Evolutionary conservation across 106 monocot genomes (phyloP).

Genomic region (Platanthera guangdongensis): DNA sequence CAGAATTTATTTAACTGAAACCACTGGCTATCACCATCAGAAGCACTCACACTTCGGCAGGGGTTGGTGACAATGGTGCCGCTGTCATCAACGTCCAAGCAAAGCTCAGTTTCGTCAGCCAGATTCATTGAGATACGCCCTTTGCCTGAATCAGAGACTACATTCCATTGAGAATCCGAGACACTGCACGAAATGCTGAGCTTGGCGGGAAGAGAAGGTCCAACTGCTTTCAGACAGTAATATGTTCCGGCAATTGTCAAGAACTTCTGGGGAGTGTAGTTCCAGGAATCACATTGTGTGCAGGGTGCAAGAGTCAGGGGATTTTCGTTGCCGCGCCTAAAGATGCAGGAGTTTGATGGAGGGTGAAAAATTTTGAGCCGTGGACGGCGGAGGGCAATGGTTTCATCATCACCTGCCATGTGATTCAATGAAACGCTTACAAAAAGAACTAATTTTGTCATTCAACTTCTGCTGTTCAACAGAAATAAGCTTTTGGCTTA

Average conservation of each 20-base stretch:
- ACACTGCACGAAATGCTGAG: not conserved
- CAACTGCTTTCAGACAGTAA: conserved; percentile 6
- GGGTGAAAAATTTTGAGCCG: conserved; percentile 4
- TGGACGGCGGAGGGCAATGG: not conserved
- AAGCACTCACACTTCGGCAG: not conserved
- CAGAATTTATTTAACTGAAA: conserved; percentile 3
- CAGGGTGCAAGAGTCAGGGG: not conserved
- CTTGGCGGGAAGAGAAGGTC: conserved; percentile 3
- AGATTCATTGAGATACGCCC: conserved; percentile 5
- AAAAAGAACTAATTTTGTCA: too few species aligned
- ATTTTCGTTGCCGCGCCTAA: not conserved
- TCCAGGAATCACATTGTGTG: conserved; percentile 3
- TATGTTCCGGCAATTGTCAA: conserved; percentile 1
- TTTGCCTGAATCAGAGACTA: not conserved
- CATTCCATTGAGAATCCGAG: conserved; percentile 5
- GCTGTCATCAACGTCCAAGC: conserved; percentile 11
- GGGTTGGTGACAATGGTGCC: conserved; percentile 4
- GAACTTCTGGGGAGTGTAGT: conserved; percentile 11
- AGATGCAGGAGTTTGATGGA: not conserved
- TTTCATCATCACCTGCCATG: not conserved
- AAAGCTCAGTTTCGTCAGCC: not conserved
- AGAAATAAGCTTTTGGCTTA: too few species aligned
- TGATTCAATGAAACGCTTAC: not conserved
- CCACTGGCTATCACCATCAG: conserved; percentile 10
- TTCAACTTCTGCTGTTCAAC: too few species aligned